phyloP scores from a whole-genome alignment of 202 grass and related monocot genomes.

The Cymbopogon flexuosus region DNA sequence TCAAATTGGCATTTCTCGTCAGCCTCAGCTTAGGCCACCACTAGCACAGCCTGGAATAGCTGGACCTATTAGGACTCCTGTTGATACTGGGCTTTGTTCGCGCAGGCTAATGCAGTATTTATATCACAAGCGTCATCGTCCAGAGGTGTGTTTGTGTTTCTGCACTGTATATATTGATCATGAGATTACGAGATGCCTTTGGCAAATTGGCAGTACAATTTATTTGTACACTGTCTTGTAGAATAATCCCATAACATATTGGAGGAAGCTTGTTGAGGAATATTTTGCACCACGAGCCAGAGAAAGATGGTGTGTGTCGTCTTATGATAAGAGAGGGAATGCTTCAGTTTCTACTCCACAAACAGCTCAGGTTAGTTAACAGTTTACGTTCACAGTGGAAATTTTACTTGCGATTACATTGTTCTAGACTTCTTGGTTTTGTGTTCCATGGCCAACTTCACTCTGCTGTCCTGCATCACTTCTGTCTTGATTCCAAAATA shows the following conservation, averaged over 20 bases:
- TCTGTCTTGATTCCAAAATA: slow-evolving; percentile 1
- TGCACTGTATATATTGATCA: slow-evolving; percentile 2
- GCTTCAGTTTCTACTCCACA: slow-evolving; percentile 57
- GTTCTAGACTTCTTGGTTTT: not conserved
- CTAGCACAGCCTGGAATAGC: slow-evolving; percentile 45
- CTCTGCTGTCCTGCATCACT: not conserved
- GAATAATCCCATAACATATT: slow-evolving; percentile 90
- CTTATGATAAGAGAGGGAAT: slow-evolving; percentile 73
- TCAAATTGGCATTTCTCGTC: slow-evolving; percentile 42
- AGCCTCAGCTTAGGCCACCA: slow-evolving; percentile 54
- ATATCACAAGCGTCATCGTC: slow-evolving; percentile 74
- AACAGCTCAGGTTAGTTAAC: slow-evolving; percentile 54
- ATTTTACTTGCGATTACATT: not conserved
- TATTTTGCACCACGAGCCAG: slow-evolving; percentile 80
- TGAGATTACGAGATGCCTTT: not conserved
- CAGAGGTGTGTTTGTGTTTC: slow-evolving; percentile 51
- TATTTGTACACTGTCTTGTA: slow-evolving; percentile 31
- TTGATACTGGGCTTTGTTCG: slow-evolving; percentile 62
- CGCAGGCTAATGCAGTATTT: slow-evolving; percentile 88
- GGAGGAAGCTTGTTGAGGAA: slow-evolving; percentile 89
- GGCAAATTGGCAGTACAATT: not conserved
- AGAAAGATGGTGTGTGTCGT: slow-evolving; percentile 93
- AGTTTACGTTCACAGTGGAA: not conserved
- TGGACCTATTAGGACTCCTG: slow-evolving; percentile 45
- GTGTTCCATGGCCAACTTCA: not conserved